Base-by-base conservation (phyloP, 2,329 filamentous ascomycete genomes). In the Didymella segeticola region DNA sequence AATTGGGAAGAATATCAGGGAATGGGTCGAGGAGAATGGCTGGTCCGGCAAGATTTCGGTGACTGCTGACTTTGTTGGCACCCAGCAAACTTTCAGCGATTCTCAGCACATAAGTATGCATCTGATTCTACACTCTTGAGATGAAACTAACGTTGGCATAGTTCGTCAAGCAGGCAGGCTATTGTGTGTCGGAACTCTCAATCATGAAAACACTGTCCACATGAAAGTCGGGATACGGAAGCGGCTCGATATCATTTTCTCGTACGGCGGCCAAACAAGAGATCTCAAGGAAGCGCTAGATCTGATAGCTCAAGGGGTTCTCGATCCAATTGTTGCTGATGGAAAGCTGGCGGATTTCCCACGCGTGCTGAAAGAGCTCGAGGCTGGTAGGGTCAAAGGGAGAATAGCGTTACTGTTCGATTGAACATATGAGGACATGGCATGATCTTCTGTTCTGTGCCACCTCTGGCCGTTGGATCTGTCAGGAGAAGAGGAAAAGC, bases 141-240 rank as follows among this genome's bases (percentile, higher is more conserved):
- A 2, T 14, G 8, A 3, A 36, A 12, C 23, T 60, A 14, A 38
- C 37, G 45, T 20, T 12, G 11, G 25, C 2, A 10, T 12, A 63
- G 63, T 66, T 4, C 43, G 61, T n/a, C 61, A 61, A 54, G 61
- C 57, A 11, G 63, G 63, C 10, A 52, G 56, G 23, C 51, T 66
- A 14, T 31, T 66, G n/a, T 66, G 59, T 22, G 61, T 66, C 12
- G 63, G 63, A 5, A 66, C 61, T 3, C 37, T 66, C 43, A 66
- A 64, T 22, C 63, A 66, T 34, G 57, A 66, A n/a, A 66, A 61
- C n/a, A 61, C 57, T 2, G 59, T 66, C 6, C 56, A 66, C 20
- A 64, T 66, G 63, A 66, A 64, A 27, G 22, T 66, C 23, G 57
- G 43, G 3, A 66, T 66, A 36, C 48, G 61, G 8, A 64, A 66